A percentile compares a stretch with the other conserved stretches of the same genome.
phyloP scores from a whole-genome alignment of 208 protist species.

The Crithidia fasciculata region DNA sequence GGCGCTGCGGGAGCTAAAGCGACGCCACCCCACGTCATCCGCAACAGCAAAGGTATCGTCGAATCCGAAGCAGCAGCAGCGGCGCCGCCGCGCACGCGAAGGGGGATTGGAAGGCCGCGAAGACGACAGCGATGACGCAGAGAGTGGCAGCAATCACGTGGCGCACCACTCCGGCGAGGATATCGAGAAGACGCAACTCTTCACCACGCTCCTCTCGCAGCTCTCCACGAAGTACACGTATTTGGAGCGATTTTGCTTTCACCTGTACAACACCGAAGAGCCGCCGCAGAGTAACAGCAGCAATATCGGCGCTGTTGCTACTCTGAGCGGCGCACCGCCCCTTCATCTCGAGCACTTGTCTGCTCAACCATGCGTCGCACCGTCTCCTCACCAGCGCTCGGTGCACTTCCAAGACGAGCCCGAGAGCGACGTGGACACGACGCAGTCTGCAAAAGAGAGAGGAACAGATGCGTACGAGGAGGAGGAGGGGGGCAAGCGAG shows the following conservation, averaged over 20 bases:
- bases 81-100: neutral
- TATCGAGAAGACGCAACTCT: constrained; percentile 18
- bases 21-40: neutral
- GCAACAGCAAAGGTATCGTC: neutral
- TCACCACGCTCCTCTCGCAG: constrained; percentile 25
- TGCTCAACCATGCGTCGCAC: neutral
- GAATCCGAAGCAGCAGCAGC: neutral
- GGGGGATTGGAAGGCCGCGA: neutral
- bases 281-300: neutral
- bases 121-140: neutral
- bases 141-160: neutral
- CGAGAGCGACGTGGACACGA: neutral
- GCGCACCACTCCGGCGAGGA: neutral
- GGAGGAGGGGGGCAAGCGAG: neutral
- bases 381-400: constrained; percentile 9
- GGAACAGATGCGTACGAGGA: neutral
- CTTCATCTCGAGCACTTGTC: neutral
- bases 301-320: too few species aligned
- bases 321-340: too few species aligned
- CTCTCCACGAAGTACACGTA: constrained; percentile 37
- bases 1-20: constrained; percentile 9
- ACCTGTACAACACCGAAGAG: constrained; percentile 42
- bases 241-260: constrained; percentile 54
- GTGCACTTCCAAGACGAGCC: constrained; percentile 19
- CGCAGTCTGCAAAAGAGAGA: neutral